A percentile compares a stretch with the other conserved stretches of the same genome.
Evolutionary conservation across 768 basidiomycete genomes (phyloP).

Genomic region (Naganishia vaughanmartiniae): DNA sequence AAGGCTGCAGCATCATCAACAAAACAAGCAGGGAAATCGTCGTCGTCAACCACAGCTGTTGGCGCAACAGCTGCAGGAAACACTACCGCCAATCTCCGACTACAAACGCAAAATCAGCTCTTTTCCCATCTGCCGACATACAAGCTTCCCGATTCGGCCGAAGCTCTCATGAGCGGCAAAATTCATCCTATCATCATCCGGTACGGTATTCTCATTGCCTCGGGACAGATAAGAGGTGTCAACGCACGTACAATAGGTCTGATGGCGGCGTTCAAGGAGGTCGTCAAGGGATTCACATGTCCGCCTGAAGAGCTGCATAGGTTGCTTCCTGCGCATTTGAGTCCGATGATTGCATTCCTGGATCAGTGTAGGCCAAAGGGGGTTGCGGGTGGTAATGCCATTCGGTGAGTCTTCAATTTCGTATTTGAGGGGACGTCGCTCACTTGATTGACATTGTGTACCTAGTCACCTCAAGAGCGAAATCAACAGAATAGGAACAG

Average conservation of each 20-base stretch:
- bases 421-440: neutral
- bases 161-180: slow-evolving; percentile 49
- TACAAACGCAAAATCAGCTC: slow-evolving; percentile 38
- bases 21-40: slow-evolving; percentile 5
- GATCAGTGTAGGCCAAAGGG: slow-evolving; percentile 49
- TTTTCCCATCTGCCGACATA: slow-evolving; percentile 46
- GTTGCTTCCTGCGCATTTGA: slow-evolving; percentile 38
- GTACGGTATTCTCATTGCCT: slow-evolving; percentile 82
- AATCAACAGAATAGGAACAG: slow-evolving; percentile 86
- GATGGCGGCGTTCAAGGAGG: slow-evolving; percentile 84
- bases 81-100: slow-evolving; percentile 15
- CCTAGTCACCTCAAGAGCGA: slow-evolving; percentile 74
- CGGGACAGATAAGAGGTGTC: slow-evolving; percentile 87
- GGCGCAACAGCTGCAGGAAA: neutral
- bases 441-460: slow-evolving; percentile 79
- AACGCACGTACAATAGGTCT: slow-evolving; percentile 95
- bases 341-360: slow-evolving; percentile 41
- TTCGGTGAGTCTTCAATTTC: slow-evolving; percentile 36
- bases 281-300: slow-evolving; percentile 53
- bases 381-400: slow-evolving; percentile 51
- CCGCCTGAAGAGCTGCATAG: slow-evolving; percentile 24
- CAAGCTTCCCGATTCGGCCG: slow-evolving; percentile 33
- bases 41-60: neutral
- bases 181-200: slow-evolving; percentile 86
- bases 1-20: slow-evolving; percentile 12